Base-by-base conservation (phyloP, 345 rosid genomes). In the Hibiscus mutabilis region DNA sequence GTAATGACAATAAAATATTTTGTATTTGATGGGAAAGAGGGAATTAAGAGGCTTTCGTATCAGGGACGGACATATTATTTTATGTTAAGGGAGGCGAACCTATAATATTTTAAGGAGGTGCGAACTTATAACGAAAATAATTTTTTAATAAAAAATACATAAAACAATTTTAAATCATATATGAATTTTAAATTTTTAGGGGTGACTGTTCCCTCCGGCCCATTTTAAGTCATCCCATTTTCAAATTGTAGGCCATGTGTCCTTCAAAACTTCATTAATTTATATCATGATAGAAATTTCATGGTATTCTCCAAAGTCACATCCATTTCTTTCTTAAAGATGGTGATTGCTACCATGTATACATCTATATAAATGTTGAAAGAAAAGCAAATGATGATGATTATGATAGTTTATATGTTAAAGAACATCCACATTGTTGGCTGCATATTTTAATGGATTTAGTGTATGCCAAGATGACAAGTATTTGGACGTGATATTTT, bases 261-360 rank as follows among this genome's bases (percentile, higher is more conserved):
- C 21, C 42, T 46, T 61, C 47, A 72, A n/a, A 60, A 16, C 15
- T 60, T 72, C 25, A 42, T 70, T 72, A 27, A 16, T 72, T 72
- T 47, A 61, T 33, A 72, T 18, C 33, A 18, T 72, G 60, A 18
- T 31, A 29, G 1, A 11, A 61, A 37, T 31, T 62, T 47, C 69
- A 19, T 71, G 67, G 16, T 60, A 49, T 72, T 60, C 56, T 49
- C 21, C 11, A 22, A n/a, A 35, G 75, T 60, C 75, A 72, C 75
- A 29, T 72, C 75, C 68, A 72, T 18, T 51, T 61, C 69, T 15
- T 60, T 62, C 53, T 19, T 55, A 0, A 55, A 21, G 4, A 55
- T 21, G 9, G 59, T 47, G 70, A 47, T 46, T 46, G 70, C 21
- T 15, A 46, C 40, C 6, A 25, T 24, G 70, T 6, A 6, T 66